Conservation (phyloP, 306 rosid species). For the Rosa chinensis region DNA sequence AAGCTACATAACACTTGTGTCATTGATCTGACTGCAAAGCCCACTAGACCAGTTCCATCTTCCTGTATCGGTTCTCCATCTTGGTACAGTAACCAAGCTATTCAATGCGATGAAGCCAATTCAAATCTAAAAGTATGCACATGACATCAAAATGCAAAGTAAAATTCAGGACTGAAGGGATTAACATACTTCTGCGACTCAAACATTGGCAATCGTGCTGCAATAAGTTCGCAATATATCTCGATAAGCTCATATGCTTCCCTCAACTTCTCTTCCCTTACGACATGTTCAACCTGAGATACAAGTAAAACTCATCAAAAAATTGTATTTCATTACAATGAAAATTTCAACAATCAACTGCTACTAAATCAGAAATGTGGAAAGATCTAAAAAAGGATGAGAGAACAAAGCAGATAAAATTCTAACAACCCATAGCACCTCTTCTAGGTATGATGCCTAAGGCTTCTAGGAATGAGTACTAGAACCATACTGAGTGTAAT, state of each 20-base stretch:
- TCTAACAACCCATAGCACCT: too few species aligned
- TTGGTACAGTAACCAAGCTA: background rate
- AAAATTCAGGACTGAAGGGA: background rate
- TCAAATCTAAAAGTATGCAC: background rate
- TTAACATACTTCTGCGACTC: constrained; percentile 88
- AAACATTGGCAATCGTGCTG: constrained; percentile 75
- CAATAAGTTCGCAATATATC: constrained; percentile 90
- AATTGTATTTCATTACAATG: too few species aligned
- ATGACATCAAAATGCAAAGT: constrained; percentile 6
- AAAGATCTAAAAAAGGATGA: too few species aligned
- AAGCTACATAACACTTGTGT: background rate
- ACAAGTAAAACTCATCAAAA: constrained; percentile 12
- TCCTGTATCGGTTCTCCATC: background rate
- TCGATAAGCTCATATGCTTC: constrained; percentile 88
- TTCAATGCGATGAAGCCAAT: background rate
- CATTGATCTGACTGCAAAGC: background rate
- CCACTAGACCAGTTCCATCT: background rate
- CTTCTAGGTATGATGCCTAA: too few species aligned
- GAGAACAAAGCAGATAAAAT: too few species aligned
- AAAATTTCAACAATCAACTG: background rate
- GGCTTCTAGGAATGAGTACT: too few species aligned
- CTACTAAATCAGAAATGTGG: too few species aligned
- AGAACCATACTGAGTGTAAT: too few species aligned
- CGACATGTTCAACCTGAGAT: constrained; percentile 90
- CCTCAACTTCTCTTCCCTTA: constrained; percentile 85